Percentiles rank a stretch among this genome's conserved stretches.
These are phyloP conservation scores for Astrothelium subdiscretum DNA, from an alignment of 495 filamentous ascomycete genomes.

Conservation along the genomic window DNA sequence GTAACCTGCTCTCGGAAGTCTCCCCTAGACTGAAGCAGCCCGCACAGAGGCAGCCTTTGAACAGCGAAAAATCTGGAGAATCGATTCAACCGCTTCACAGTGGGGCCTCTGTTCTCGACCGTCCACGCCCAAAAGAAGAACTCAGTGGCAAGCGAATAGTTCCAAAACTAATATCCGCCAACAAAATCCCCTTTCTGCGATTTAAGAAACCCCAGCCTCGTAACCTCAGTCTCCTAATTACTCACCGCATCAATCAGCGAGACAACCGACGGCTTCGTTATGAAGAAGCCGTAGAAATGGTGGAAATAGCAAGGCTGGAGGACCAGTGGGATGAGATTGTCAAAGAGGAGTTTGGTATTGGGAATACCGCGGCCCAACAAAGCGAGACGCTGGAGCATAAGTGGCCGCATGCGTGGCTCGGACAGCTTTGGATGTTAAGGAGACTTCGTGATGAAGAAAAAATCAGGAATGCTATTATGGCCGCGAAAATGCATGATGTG, in stretches of 20 bases:
- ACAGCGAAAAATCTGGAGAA: neutral
- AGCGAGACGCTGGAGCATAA: slow-evolving; percentile 12
- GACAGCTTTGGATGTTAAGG: slow-evolving; percentile 11
- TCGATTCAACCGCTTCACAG: neutral
- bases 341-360: slow-evolving; percentile 1
- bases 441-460: slow-evolving; percentile 15
- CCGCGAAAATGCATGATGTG: slow-evolving; percentile 36
- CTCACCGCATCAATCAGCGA: slow-evolving; percentile 33
- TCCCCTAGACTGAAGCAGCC: slow-evolving; percentile 11
- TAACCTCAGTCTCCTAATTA: slow-evolving; percentile 44
- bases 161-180: slow-evolving; percentile 46
- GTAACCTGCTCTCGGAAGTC: slow-evolving; percentile 12
- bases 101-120: slow-evolving; percentile 28
- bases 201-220: slow-evolving; percentile 56
- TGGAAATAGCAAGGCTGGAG: slow-evolving; percentile 41
- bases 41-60: neutral
- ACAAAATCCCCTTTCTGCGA: slow-evolving; percentile 57
- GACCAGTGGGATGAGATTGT: slow-evolving; percentile 46
- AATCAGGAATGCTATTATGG: slow-evolving; percentile 20
- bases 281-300: slow-evolving; percentile 23
- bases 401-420: neutral
- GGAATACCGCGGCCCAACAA: neutral
- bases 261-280: slow-evolving; percentile 29
- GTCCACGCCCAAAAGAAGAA: slow-evolving; percentile 32
- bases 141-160: slow-evolving; percentile 44